A percentile compares a stretch with the other conserved stretches of the same genome.
phyloP scores from a whole-genome alignment of 805 yeast species.

The Dipodascus geniculatus region DNA sequence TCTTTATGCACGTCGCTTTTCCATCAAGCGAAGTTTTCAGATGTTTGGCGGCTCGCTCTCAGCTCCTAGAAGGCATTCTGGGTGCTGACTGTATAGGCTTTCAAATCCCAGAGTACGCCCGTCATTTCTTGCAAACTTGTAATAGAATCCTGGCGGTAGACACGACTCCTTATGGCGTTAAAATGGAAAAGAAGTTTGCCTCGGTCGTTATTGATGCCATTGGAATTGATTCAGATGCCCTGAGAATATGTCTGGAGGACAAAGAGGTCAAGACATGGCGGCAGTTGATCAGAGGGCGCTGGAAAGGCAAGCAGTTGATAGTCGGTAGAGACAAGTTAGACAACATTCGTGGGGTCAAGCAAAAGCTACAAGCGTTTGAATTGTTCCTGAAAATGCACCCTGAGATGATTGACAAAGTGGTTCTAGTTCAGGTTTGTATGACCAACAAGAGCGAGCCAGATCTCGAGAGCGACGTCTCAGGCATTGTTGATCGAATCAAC shows the following conservation, averaged over 20 bases:
- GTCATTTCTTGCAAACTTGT: slow-evolving; percentile 88
- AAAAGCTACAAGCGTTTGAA: slow-evolving; percentile 80
- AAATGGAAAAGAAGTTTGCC: slow-evolving; percentile 25
- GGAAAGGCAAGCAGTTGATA: slow-evolving; percentile 54
- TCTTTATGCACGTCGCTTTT: slow-evolving; percentile 86
- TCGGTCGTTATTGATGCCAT: slow-evolving; percentile 27
- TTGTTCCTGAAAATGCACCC: slow-evolving; percentile 64
- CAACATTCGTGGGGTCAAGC: slow-evolving; percentile 75
- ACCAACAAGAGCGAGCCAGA: slow-evolving; percentile 44
- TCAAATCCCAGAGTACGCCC: slow-evolving; percentile 86
- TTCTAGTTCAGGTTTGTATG: slow-evolving; percentile 72
- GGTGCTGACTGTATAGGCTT: slow-evolving; percentile 84
- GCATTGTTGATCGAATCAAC: slow-evolving; percentile 78
- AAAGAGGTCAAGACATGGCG: slow-evolving; percentile 56
- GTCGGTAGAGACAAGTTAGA: slow-evolving; percentile 87
- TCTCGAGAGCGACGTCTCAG: slow-evolving; percentile 60
- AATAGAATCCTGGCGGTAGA: slow-evolving; percentile 76
- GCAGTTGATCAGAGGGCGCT: slow-evolving; percentile 57
- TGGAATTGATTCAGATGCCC: slow-evolving; percentile 33
- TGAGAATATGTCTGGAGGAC: slow-evolving; percentile 36
- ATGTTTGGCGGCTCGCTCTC: slow-evolving; percentile 79
- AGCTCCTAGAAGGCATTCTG: slow-evolving; percentile 65
- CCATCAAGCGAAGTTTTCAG: slow-evolving; percentile 94
- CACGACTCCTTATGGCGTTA: slow-evolving; percentile 47
- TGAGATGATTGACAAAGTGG: slow-evolving; percentile 51